Evolutionary conservation across 2,329 filamentous ascomycete species (phyloP), one percentile per base, ranked within the genome.

Genomic region (Ophiostoma sp.): DNA sequence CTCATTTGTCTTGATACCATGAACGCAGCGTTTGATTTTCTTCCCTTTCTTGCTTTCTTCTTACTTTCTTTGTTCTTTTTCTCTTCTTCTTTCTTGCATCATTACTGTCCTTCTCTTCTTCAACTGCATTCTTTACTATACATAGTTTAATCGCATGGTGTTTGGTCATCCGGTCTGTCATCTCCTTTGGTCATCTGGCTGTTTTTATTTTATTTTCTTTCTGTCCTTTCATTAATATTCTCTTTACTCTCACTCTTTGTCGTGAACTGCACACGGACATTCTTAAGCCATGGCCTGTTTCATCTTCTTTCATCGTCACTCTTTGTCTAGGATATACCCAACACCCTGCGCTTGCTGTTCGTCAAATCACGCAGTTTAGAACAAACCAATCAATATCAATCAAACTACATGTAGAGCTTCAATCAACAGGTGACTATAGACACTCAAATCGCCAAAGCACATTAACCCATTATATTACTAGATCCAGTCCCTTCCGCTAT

Each of bases 141-240:
- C 39, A 39, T 67, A 11, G 20, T 70, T 62, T 62, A 62, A 62
- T 62, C 23, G 57, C 57, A 17, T 27, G 57, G 57, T 33, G 57
- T 69, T 67, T n/a, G 52, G 52, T 27, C 52, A 57, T 57, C 23
- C 52, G 23, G 52, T 27, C 52, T 27, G 67, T 66, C n/a, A 27
- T 35, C 7, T 17, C 15, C 7, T 17, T 13, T 36, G 35, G 31
- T 68, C 39, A 11, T 54, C 8, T 54, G 52, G 20, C 52, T 23
- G 6, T 17, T 4, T 27, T 57, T 57, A 4, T 36, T 62, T 52
- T 13, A 3, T 11, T 23, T 44, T 31, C 39, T 31, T 15, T 23
- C 27, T 23, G 33, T 41, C 23, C 23, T 39, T 20, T 48, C 65
- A 31, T 23, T 39, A 67, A 48, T 31, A 48, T 13, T 57, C 23